A percentile compares a stretch with the other conserved stretches of the same genome.
Evolutionary conservation across 441 rosid genomes (phyloP).

Genomic region (Croton laevigatus): DNA sequence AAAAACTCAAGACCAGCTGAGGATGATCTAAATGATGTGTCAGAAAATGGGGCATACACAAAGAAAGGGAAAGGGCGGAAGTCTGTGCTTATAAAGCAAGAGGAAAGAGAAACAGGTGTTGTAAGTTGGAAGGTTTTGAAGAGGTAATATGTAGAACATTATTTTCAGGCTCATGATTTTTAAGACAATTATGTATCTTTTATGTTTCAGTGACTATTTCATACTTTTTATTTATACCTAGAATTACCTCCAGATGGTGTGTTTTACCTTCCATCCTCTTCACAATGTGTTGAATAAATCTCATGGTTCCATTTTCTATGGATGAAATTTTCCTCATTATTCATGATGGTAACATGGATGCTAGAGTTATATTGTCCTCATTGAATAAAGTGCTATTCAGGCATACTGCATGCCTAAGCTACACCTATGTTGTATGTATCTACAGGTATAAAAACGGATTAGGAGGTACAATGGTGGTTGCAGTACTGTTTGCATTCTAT

Average conservation of each 20-base stretch:
- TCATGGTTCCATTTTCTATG: background rate
- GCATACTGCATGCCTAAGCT: background rate
- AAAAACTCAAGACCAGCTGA: constrained; percentile 33
- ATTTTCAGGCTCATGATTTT: background rate
- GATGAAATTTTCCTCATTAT: background rate
- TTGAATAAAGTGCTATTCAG: background rate
- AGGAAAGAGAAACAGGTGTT: constrained; percentile 89
- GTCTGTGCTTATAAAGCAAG: constrained; percentile 83
- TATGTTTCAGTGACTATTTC: too few relatives aligned
- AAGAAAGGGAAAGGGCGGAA: constrained; percentile 62
- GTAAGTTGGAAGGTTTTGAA: constrained; percentile 85
- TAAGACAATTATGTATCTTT: background rate
- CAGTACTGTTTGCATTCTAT: constrained; percentile 67
- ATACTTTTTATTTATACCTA: background rate
- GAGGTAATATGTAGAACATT: constrained; percentile 43
- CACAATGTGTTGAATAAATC: background rate
- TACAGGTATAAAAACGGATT: constrained; percentile 84
- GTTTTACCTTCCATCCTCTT: background rate
- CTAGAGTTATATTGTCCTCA: background rate
- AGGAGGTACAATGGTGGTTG: constrained; percentile 82
- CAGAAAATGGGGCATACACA: constrained; percentile 30
- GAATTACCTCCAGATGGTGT: background rate
- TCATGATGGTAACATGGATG: background rate
- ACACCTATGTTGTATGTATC: background rate
- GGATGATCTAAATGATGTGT: constrained; percentile 31